Evolutionary conservation across 768 basidiomycete species (phyloP).

Genomic region (Hebeloma cylindrosporum): DNA sequence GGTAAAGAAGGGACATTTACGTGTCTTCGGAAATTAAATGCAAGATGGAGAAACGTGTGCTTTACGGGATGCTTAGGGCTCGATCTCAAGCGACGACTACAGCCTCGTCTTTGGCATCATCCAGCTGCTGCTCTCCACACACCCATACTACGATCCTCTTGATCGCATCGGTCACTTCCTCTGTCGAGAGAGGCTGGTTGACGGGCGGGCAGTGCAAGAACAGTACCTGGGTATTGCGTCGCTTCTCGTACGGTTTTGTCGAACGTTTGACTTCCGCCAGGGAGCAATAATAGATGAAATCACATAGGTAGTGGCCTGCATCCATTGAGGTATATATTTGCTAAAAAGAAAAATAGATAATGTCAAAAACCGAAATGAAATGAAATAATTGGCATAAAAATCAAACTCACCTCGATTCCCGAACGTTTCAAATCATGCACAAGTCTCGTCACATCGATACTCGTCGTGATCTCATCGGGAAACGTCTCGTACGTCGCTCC

Average conservation of each 20-base stretch:
- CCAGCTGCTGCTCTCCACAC: conserved; percentile 37
- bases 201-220: conserved; percentile 75
- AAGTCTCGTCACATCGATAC: conserved; percentile 57
- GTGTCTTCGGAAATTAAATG: too few species aligned
- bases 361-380: neutral
- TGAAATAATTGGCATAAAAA: conserved; percentile 1
- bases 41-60: too few species aligned
- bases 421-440: conserved; percentile 54
- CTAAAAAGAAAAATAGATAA: conserved; percentile 30
- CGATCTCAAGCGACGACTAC: conserved; percentile 7
- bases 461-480: conserved; percentile 57
- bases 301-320: conserved; percentile 74
- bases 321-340: conserved; percentile 74
- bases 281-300: conserved; percentile 77
- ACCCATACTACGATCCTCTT: conserved; percentile 63
- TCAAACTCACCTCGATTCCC: conserved; percentile 45
- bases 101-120: conserved; percentile 32
- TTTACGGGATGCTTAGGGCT: too few species aligned
- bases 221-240: conserved; percentile 50
- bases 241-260: conserved; percentile 40
- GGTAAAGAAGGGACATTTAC: too few species aligned
- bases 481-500: conserved; percentile 53
- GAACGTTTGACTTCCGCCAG: conserved; percentile 64
- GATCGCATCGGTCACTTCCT: conserved; percentile 68
- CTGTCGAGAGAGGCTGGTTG: conserved; percentile 59